Evolutionary conservation across 108 stramenopile species (phyloP).

Genomic region (Epipyxis sp.): DNA sequence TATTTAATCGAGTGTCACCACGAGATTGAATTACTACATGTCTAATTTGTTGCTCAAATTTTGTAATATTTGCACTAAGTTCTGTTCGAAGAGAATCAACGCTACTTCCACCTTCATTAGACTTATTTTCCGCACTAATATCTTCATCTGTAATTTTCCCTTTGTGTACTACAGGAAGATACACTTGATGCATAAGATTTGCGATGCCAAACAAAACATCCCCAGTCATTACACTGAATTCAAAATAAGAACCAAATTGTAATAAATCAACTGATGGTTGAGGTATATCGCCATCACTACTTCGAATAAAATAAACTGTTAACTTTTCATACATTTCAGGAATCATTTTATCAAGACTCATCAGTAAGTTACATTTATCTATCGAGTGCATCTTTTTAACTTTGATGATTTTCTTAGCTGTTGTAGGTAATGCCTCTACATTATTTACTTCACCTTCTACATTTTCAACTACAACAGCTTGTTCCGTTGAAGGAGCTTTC

Average conservation of each 20-base stretch:
- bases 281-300: slow-evolving; percentile 10
- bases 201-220: slow-evolving; percentile 25
- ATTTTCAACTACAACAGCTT: not conserved
- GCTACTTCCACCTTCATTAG: not conserved
- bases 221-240: slow-evolving; percentile 24
- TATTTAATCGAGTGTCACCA: slow-evolving; percentile 24
- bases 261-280: not conserved
- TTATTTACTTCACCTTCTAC: not conserved
- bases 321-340: slow-evolving; percentile 13
- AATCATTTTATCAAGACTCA: slow-evolving; percentile 13
- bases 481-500: slow-evolving; percentile 14
- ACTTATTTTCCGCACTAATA: not conserved
- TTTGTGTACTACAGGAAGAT: slow-evolving; percentile 28
- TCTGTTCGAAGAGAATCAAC: slow-evolving; percentile 5
- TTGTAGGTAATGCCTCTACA: not conserved
- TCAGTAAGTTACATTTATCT: not conserved
- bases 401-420: slow-evolving; percentile 25
- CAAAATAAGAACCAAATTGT: too few species aligned
- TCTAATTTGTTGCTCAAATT: slow-evolving; percentile 30
- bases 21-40: slow-evolving; percentile 24
- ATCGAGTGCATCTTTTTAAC: not conserved
- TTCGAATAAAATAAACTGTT: slow-evolving; percentile 15
- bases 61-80: slow-evolving; percentile 15
- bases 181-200: slow-evolving; percentile 30
- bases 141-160: slow-evolving; percentile 20